Conservation (phyloP, 441 rosid species). For the Aquilaria agallochum region DNA sequence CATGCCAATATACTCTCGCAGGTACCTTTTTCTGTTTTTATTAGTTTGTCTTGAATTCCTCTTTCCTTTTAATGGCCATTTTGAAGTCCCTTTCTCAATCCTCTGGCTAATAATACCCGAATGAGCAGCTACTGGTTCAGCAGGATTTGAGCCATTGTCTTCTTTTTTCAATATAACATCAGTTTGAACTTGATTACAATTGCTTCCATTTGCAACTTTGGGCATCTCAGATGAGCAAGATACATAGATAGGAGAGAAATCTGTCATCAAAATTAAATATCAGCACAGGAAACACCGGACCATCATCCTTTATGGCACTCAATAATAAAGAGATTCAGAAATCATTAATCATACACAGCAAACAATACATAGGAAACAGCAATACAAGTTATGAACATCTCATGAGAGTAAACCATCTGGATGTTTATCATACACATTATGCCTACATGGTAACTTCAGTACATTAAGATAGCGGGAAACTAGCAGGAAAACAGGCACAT, state of each 20-base stretch:
- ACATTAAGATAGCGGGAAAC: no score
- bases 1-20: slow-evolving; percentile 38
- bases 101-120: slow-evolving; percentile 37
- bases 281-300: neutral
- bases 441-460: no score
- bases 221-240: slow-evolving; percentile 37
- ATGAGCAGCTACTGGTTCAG: neutral
- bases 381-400: no score
- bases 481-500: no score
- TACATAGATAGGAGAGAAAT: slow-evolving; percentile 32
- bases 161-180: neutral
- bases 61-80: slow-evolving; percentile 96
- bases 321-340: no score
- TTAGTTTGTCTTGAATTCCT: slow-evolving; percentile 78
- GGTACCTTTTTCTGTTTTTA: slow-evolving; percentile 49
- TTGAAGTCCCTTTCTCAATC: slow-evolving; percentile 69
- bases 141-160: neutral
- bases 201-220: slow-evolving; percentile 10
- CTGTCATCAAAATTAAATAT: slow-evolving; percentile 30
- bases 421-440: no score
- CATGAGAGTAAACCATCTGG: no score
- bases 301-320: no score
- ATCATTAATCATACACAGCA: no score
- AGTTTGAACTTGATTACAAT: slow-evolving; percentile 20
- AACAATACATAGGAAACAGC: no score